phyloP scores from a whole-genome alignment of 2,329 filamentous ascomycete species.

The Chlorencoelia australis region DNA sequence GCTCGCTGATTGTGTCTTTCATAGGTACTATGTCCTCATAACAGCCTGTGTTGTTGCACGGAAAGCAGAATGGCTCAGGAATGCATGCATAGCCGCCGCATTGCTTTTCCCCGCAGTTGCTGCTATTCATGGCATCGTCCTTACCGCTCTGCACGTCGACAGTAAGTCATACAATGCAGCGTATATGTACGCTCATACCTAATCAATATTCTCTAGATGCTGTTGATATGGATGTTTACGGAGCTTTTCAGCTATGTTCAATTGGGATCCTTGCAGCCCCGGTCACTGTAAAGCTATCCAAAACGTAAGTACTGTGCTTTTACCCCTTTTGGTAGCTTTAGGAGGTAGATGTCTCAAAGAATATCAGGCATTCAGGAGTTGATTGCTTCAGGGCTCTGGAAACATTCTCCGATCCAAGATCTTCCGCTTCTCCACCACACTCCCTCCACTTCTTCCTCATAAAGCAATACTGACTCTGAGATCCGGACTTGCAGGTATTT shows the following conservation, averaged over 20 bases:
- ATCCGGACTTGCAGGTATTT: too few species aligned
- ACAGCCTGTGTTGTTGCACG: conserved; percentile 53
- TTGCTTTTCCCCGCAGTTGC: conserved; percentile 54
- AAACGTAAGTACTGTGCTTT: too few species aligned
- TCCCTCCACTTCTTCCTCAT: too few species aligned
- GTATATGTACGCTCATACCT: background rate
- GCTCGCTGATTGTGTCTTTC: background rate
- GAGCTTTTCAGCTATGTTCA: conserved; percentile 56
- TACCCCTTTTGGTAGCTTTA: too few species aligned
- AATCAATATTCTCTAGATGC: conserved; percentile 34
- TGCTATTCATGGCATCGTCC: conserved; percentile 51
- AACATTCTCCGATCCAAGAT: too few species aligned
- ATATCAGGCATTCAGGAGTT: too few species aligned
- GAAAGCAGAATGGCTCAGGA: conserved; percentile 50
- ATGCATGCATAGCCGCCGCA: conserved; percentile 52
- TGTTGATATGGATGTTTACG: conserved; percentile 59
- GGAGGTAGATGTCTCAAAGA: too few species aligned
- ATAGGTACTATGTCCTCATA: conserved; percentile 54
- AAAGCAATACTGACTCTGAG: too few species aligned
- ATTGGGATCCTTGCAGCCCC: conserved; percentile 57
- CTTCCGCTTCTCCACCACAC: too few species aligned
- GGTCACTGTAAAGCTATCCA: conserved; percentile 48
- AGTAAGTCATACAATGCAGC: conserved; percentile 32
- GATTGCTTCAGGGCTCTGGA: too few species aligned
- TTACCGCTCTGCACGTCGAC: conserved; percentile 48